A percentile compares a stretch with the other conserved stretches of the same genome.
phyloP scores from a whole-genome alignment of 2,329 filamentous ascomycete genomes.

The Colletotrichum sp. region DNA sequence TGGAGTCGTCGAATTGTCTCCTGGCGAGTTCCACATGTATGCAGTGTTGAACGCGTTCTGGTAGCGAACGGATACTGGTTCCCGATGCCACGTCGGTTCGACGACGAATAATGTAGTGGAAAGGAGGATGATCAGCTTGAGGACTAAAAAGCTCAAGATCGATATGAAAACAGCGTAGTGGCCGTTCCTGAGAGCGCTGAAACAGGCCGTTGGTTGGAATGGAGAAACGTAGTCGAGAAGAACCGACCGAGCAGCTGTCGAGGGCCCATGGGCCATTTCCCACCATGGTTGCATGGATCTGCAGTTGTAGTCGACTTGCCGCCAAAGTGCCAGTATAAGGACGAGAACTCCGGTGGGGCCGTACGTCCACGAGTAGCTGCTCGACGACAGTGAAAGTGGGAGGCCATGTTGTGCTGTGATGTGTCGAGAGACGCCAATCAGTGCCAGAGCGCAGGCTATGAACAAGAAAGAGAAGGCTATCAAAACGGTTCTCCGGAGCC shows the following conservation, averaged over 20 bases:
- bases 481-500: neutral
- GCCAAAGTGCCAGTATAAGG: neutral
- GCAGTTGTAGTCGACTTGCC: neutral
- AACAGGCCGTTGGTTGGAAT: neutral
- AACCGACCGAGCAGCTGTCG: neutral
- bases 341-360: neutral
- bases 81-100: neutral
- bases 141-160: fast-evolving
- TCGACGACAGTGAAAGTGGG: neutral
- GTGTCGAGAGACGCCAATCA: neutral
- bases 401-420: neutral
- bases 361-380: neutral
- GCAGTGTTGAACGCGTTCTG: fast-evolving
- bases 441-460: fast-evolving
- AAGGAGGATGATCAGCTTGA: neutral
- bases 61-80: fast-evolving
- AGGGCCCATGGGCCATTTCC: neutral
- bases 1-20: too few relatives aligned
- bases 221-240: neutral
- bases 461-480: neutral
- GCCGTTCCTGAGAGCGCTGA: fast-evolving
- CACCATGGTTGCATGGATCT: neutral
- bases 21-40: neutral
- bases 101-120: neutral
- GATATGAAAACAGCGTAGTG: neutral